Conservation (phyloP, 352 stramenopile genomes). For the Phytopythium montanum region DNA sequence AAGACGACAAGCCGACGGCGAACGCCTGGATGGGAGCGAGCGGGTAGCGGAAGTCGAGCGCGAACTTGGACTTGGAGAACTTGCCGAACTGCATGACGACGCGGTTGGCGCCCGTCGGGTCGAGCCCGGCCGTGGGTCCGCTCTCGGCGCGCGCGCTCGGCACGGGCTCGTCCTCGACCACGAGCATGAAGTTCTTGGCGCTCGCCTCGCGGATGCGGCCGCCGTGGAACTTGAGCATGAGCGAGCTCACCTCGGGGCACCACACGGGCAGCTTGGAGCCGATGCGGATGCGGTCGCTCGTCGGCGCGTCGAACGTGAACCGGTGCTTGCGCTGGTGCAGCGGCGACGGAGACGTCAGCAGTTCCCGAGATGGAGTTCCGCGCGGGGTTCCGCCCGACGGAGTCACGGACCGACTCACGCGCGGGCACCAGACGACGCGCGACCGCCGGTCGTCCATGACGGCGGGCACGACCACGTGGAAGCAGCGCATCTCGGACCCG, state of each 20-base stretch:
- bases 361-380: conserved; percentile 35
- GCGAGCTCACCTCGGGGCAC: conserved; percentile 82
- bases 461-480: conserved; percentile 70
- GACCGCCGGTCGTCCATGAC: conserved; percentile 81
- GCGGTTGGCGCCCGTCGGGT: conserved; percentile 47
- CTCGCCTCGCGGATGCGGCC: conserved; percentile 82
- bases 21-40: conserved; percentile 85
- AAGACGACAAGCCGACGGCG: conserved; percentile 81
- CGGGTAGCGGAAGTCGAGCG: conserved; percentile 84
- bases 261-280: conserved; percentile 83
- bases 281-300: conserved; percentile 73
- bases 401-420: conserved; percentile 61
- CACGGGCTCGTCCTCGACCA: conserved; percentile 62
- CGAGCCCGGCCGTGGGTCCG: conserved; percentile 8
- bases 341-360: conserved; percentile 73
- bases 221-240: conserved; percentile 90
- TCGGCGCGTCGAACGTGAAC: conserved; percentile 73
- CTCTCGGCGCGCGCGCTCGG: conserved; percentile 12
- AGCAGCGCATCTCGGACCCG: conserved; percentile 80
- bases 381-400: conserved; percentile 59
- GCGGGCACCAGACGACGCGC: conserved; percentile 81
- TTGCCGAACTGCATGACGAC: conserved; percentile 89
- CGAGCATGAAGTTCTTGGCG: conserved; percentile 90
- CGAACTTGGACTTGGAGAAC: conserved; percentile 84
- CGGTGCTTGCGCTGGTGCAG: conserved; percentile 60